These are phyloP conservation scores for Torulaspora microellipsoides DNA, from an alignment of 805 yeast genomes.

Conservation along the genomic window DNA sequence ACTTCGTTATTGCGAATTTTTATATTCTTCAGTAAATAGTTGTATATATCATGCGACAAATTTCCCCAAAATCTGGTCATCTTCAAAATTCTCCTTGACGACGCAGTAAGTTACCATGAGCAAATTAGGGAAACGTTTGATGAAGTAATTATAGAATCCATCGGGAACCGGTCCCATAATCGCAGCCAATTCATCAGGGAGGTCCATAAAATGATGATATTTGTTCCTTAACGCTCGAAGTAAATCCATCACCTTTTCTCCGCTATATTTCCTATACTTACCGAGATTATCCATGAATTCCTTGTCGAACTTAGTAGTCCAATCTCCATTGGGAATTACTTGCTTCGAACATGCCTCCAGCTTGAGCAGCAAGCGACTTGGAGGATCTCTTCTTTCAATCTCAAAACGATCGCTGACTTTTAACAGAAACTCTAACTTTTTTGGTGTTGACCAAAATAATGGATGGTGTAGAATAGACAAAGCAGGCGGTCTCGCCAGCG, in stretches of 20 bases:
- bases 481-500: slow-evolving; percentile 69
- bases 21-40: not conserved
- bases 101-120: slow-evolving; percentile 69
- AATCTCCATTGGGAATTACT: slow-evolving; percentile 60
- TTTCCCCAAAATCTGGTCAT: slow-evolving; percentile 55
- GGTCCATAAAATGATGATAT: slow-evolving; percentile 89
- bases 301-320: slow-evolving; percentile 73
- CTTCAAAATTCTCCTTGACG: slow-evolving; percentile 50
- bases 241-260: slow-evolving; percentile 74
- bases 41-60: slow-evolving; percentile 22
- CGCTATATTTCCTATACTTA: slow-evolving; percentile 82
- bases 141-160: slow-evolving; percentile 79
- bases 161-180: slow-evolving; percentile 77
- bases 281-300: slow-evolving; percentile 78
- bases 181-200: slow-evolving; percentile 60
- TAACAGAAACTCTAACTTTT: slow-evolving; percentile 75
- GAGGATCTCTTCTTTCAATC: slow-evolving; percentile 75
- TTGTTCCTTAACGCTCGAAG: slow-evolving; percentile 88
- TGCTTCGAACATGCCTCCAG: slow-evolving; percentile 50
- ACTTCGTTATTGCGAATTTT: no score
- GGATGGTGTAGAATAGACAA: slow-evolving; percentile 72
- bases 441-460: slow-evolving; percentile 72
- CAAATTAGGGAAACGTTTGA: slow-evolving; percentile 67
- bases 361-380: slow-evolving; percentile 50
- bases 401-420: slow-evolving; percentile 91